Evolutionary conservation across 2,329 filamentous ascomycete genomes (phyloP).

Genomic region (Trichoderma lentiforme): DNA sequence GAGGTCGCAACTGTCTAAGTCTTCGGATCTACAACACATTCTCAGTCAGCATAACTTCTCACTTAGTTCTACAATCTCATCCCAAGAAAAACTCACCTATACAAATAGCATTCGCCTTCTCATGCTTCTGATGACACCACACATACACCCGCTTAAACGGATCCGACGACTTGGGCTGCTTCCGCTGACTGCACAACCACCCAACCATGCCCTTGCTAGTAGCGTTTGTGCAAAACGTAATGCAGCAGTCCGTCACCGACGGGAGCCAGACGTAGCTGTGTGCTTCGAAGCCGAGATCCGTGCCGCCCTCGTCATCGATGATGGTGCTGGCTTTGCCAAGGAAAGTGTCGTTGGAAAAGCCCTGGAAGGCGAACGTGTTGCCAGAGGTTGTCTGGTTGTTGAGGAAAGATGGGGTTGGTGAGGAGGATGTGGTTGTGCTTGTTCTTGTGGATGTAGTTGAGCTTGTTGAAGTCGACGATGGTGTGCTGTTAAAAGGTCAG

Average conservation of each 20-base stretch:
- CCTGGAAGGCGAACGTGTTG: conserved; percentile 32
- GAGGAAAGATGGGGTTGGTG: conserved; percentile 20
- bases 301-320: conserved; percentile 25
- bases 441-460: neutral
- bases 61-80: neutral
- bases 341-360: conserved; percentile 27
- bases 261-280: conserved; percentile 25
- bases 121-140: conserved; percentile 26
- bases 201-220: conserved; percentile 23
- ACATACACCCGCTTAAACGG: conserved; percentile 26
- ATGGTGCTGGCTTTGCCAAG: conserved; percentile 26
- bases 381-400: conserved; percentile 25
- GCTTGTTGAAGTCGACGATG: neutral
- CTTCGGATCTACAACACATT: neutral
- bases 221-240: conserved; percentile 26
- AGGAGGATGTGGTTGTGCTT: neutral
- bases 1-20: neutral
- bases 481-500: neutral
- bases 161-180: conserved; percentile 19
- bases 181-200: conserved; percentile 27
- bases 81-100: neutral
- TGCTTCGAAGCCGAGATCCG: conserved; percentile 23
- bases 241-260: conserved; percentile 25
- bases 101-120: conserved; percentile 3
- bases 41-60: neutral